Percentiles rank a stretch among this genome's conserved stretches.
Conservation (phyloP, 2,329 filamentous ascomycete genomes). For the Penicillium sp. region DNA sequence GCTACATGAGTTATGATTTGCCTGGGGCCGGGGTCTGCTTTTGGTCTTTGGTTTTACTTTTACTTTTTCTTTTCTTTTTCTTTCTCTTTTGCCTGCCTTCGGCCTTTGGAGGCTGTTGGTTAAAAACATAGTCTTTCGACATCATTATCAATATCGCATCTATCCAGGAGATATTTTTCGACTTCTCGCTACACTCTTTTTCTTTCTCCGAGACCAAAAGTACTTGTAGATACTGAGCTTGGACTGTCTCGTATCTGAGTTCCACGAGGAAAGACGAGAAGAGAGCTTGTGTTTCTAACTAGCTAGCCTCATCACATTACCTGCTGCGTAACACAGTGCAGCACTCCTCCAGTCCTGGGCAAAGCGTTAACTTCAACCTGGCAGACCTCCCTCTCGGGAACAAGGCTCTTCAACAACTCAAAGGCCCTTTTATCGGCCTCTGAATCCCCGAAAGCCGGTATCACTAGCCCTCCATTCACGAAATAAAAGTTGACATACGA, state of each 20-base stretch:
- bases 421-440: conserved; percentile 25
- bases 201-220: no score
- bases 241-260: no score
- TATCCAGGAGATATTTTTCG: not conserved
- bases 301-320: conserved; percentile 18
- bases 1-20: conserved; percentile 7
- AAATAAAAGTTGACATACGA: conserved; percentile 36
- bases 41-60: not conserved
- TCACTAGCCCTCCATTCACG: conserved; percentile 30
- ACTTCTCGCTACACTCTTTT: not conserved
- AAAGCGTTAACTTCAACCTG: conserved; percentile 31
- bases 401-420: conserved; percentile 23
- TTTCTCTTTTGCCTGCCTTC: not conserved
- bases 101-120: not conserved
- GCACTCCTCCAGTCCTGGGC: conserved; percentile 31
- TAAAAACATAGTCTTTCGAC: not conserved
- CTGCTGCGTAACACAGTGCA: conserved; percentile 36
- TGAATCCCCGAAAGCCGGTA: conserved; percentile 30
- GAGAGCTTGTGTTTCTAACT: not conserved
- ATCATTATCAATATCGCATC: not conserved
- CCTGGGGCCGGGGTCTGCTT: not conserved
- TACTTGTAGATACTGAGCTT: no score
- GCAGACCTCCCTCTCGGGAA: conserved; percentile 27
- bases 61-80: not conserved
- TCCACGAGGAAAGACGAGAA: not conserved